These are phyloP conservation scores for Ceratobasidium sp. DNA, from an alignment of 1,284 basidiomycete species.

Conservation along the genomic window DNA sequence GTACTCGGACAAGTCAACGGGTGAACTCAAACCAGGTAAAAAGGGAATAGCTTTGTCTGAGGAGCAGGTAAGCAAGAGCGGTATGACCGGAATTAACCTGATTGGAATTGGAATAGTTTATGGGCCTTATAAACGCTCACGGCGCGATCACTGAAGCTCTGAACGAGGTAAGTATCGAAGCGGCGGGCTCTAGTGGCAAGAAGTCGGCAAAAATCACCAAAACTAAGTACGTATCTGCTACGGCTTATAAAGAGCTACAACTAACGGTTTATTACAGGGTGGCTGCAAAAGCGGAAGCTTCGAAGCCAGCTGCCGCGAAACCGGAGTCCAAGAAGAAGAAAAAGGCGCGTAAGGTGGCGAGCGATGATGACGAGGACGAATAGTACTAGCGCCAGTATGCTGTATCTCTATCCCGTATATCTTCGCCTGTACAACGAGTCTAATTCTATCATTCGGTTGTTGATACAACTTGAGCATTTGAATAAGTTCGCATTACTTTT, in stretches of 20 bases:
- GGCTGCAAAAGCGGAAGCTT: conserved; percentile 14
- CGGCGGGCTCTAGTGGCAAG: not conserved
- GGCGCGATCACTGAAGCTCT: conserved; percentile 29
- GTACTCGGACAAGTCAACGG: conserved; percentile 30
- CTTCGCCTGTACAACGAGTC: not conserved
- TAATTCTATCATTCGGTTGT: not conserved
- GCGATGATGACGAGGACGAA: conserved; percentile 25
- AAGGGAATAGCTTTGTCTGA: conserved; percentile 37
- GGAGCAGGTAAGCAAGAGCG: conserved; percentile 18
- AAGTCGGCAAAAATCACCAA: conserved; percentile 20
- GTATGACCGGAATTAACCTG: not conserved
- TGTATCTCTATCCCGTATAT: not conserved
- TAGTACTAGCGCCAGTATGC: not conserved
- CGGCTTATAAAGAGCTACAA: not conserved
- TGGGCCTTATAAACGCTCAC: conserved; percentile 25
- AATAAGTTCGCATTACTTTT: not conserved
- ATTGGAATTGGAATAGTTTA: conserved; percentile 21
- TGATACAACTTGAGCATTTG: not conserved
- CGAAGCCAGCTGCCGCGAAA: conserved; percentile 12
- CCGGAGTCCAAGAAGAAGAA: too few relatives aligned
- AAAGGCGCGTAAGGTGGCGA: conserved; percentile 33
- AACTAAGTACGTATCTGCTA: conserved; percentile 22
- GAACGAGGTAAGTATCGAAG: conserved; percentile 26
- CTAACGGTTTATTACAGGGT: not conserved
- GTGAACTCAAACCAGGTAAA: conserved; percentile 42